Evolutionary conservation across 1,284 basidiomycete genomes (phyloP).

Genomic region (Cryptococcus sp.): DNA sequence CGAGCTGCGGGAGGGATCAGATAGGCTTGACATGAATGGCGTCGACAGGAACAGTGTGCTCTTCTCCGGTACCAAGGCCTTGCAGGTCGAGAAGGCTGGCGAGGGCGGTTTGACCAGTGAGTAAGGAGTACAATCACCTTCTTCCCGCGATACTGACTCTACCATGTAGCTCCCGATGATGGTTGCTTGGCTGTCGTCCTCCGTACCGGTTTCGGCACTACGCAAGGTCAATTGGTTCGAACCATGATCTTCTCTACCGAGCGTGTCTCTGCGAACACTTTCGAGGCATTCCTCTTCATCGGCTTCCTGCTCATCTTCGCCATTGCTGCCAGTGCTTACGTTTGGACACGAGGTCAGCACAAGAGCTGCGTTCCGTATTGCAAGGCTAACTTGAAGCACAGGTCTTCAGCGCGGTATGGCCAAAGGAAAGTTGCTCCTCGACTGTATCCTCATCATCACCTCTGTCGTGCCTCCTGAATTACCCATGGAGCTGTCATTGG

Average conservation of each 20-base stretch:
- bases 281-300: slow-evolving; percentile 92
- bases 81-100: slow-evolving; percentile 65
- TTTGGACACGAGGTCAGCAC: slow-evolving; percentile 81
- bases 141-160: neutral
- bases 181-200: slow-evolving; percentile 89
- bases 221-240: slow-evolving; percentile 90
- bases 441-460: slow-evolving; percentile 92
- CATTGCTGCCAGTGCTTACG: slow-evolving; percentile 92
- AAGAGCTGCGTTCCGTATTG: neutral
- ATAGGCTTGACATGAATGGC: slow-evolving; percentile 79
- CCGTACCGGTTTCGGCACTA: slow-evolving; percentile 93
- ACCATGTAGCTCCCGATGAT: slow-evolving; percentile 68
- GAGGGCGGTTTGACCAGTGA: slow-evolving; percentile 47
- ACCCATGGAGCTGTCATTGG: slow-evolving; percentile 92
- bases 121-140: slow-evolving; percentile 7
- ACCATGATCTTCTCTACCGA: slow-evolving; percentile 98
- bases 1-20: slow-evolving; percentile 73
- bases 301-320: slow-evolving; percentile 94
- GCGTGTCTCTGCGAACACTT: slow-evolving; percentile 88
- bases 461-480: slow-evolving; percentile 93
- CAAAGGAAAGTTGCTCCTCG: slow-evolving; percentile 87
- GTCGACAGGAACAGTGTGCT: slow-evolving; percentile 83
- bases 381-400: slow-evolving; percentile 36
- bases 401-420: slow-evolving; percentile 86
- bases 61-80: slow-evolving; percentile 91